Evolutionary conservation across 495 filamentous ascomycete species (phyloP), one percentile per base, ranked within the genome.

Genomic region (Aspergillus hancockii): DNA sequence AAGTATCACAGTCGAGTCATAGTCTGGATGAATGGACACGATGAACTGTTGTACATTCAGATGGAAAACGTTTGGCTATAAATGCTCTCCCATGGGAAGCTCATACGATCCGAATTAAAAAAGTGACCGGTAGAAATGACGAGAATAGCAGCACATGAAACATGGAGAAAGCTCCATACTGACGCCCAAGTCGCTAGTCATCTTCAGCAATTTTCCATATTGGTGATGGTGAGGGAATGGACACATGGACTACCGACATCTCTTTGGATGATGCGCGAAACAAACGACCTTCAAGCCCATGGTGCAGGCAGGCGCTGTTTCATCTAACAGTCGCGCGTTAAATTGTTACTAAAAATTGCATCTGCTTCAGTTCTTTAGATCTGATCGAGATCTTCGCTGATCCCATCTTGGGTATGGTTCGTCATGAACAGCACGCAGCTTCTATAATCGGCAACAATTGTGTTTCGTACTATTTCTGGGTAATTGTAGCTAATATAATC

Each of bases 301-400:
- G 16, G 25, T 41, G 63, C 69, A 59, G 67, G 60, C 57, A 68
- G 60, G 63, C 43, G 60, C 59, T 67, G 74, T 76, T 78, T 78
- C 74, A 76, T 58, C 60, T 64, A 60, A 68, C 67, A 71, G 68
- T 75, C 72, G 74, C 74, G 75, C 75, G 75, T 75, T 63, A 76
- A 72, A 57, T 49, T 71, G 75, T 74, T 78, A 64, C 75, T 78
- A 75, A 73, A 76, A 69, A 76, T 75, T 70, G 74, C 73, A 72
- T 68, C 65, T 60, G 59, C 63, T 64, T 60, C 57, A 59, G 38
- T 66, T 71, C 68, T 67, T 74, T 71, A 72, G 67, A 71, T 72
- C n/a, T 54, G 43, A 60, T 60, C 45, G 40, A 59, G 60, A 58
- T 52, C 58, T n/a, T 49, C 40, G 45, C 41, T 51, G 18, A 38